These are phyloP conservation scores for Xylariaceae sp. DNA, from an alignment of 2,329 filamentous ascomycete species.

Conservation along the genomic window DNA sequence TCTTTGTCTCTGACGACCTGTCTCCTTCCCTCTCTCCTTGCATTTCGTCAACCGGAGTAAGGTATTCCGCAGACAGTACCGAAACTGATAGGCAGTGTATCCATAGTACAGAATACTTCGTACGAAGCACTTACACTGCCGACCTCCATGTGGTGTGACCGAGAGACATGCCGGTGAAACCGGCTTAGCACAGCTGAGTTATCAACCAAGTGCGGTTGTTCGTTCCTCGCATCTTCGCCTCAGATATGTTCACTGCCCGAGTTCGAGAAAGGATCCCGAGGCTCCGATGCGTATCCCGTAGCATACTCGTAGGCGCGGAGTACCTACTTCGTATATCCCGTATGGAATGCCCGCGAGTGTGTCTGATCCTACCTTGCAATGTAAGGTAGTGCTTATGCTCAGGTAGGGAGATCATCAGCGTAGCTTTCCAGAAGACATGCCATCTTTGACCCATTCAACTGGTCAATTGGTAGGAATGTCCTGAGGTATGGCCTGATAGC, in stretches of 20 bases:
- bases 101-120: too few relatives aligned
- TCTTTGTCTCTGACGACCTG: too few relatives aligned
- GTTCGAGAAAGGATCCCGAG: not conserved
- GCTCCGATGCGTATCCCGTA: not conserved
- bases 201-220: not conserved
- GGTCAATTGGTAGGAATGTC: constrained; percentile 9
- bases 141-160: not conserved
- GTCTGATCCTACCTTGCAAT: not conserved
- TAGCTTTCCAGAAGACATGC: constrained; percentile 3
- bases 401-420: not conserved
- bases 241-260: too few relatives aligned
- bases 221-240: not conserved
- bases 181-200: not conserved
- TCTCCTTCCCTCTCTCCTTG: too few relatives aligned
- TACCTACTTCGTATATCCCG: not conserved
- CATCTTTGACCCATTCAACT: not conserved
- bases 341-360: not conserved
- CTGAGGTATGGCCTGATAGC: constrained; percentile 4
- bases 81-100: too few relatives aligned
- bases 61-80: too few relatives aligned
- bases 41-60: too few relatives aligned
- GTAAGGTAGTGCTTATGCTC: not conserved
- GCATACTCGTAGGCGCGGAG: not conserved
- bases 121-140: too few relatives aligned
- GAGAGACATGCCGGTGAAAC: constrained; percentile 1